phyloP scores from a whole-genome alignment of 208 protist genomes.

The Leishmania arabica region DNA sequence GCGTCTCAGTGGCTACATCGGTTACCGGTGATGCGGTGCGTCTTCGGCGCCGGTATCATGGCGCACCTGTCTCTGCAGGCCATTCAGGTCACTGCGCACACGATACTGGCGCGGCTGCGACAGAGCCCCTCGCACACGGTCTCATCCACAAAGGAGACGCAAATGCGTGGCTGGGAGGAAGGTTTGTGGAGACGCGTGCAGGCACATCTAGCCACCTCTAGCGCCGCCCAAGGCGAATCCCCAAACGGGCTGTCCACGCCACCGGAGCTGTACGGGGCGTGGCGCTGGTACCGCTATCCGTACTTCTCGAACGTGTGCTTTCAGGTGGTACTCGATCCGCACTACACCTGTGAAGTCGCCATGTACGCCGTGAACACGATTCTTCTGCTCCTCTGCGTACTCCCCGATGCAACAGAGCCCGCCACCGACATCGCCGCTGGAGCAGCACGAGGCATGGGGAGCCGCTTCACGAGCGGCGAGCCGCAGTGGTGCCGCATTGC shows the following conservation, averaged over 20 bases:
- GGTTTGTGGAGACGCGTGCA: constrained; percentile 18
- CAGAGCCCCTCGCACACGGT: not conserved
- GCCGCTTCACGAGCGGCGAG: not conserved
- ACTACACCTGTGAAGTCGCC: constrained; percentile 77
- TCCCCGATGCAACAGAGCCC: constrained; percentile 3
- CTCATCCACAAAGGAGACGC: not conserved
- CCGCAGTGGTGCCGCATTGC: not conserved
- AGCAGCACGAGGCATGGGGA: not conserved
- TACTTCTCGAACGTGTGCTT: constrained; percentile 30
- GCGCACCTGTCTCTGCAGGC: constrained; percentile 54
- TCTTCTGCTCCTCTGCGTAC: constrained; percentile 24
- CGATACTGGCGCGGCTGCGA: constrained; percentile 43
- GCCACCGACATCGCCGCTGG: not conserved
- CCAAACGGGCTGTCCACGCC: too few species aligned
- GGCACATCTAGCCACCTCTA: not conserved
- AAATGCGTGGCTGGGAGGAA: not conserved
- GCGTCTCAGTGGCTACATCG: constrained; percentile 1
- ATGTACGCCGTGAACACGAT: constrained; percentile 59
- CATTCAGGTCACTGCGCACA: constrained; percentile 60
- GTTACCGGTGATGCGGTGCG: not conserved
- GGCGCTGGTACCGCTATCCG: constrained; percentile 34
- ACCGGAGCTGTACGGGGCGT: constrained; percentile 9
- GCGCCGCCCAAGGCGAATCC: not conserved
- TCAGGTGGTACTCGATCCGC: constrained; percentile 61
- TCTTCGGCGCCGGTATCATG: constrained; percentile 9